Evolutionary conservation across 2,329 filamentous ascomycete genomes (phyloP), one percentile per base, ranked within the genome.

Genomic region (Sporothrix phasma): DNA sequence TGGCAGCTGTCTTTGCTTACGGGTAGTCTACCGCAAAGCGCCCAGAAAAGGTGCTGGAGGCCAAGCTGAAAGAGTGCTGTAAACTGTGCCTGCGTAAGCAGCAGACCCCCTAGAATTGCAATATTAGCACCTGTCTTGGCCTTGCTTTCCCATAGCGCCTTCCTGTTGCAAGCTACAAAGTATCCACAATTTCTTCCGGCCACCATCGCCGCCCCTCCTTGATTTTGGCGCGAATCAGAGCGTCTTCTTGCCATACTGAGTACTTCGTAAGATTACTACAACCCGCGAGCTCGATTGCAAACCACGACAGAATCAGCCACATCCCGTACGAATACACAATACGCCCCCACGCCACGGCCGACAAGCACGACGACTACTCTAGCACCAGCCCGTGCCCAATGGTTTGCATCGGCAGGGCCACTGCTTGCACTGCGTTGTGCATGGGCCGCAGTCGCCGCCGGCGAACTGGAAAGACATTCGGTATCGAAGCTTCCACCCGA

Each of bases 381-480:
- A 3, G 29, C 17, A 59, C 10, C 29, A n/a, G 39, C 24, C 11
- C 39, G 39, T 24, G 24, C 53, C 58, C 58, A 64, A 64, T 64
- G 63, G 31, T 62, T 39, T 15, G 26, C 31, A 47, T 43, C 63
- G 34, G 53, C 59, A 59, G 41, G 59, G 63, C 49, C 43, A 37
- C 45, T 65, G 49, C 59, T 65, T 62, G 60, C 64, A 56, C 53
- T 56, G 39, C 54, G 34, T 53, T 53, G 60, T 62, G 64, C 60
- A 34, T 47, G 37, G 61, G 47, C 39, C 47, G 37, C 61, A 45
- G 49, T 47, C 19, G 49, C 22, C 61, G 49, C 60, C 34, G 15
- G 24, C 53, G 43, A 51, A 45, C 19, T 22, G n/a, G 41, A 43
- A n/a, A 43, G 17, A 22, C 49, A 11, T n/a, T n/a, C 5, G 41